Base-by-base conservation (phyloP, 2,329 filamentous ascomycete genomes). In the Colletotrichum spaethianum region DNA sequence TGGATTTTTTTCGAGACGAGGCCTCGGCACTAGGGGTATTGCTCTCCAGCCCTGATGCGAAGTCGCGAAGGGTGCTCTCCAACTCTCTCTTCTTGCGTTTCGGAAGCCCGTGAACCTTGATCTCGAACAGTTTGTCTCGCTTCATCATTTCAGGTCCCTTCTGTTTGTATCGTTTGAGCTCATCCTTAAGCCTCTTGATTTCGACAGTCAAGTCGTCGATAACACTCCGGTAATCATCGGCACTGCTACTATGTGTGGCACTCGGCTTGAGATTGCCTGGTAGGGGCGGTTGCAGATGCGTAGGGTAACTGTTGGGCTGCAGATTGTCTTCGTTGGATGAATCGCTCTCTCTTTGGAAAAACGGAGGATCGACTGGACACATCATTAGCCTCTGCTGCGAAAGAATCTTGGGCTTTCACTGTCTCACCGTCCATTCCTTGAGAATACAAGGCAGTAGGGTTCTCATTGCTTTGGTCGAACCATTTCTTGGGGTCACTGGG, bases 151-250 rank as follows among this genome's bases (percentile, higher is more conserved):
- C 87, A 23, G 91, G 90, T 1, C 92, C 90, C 33, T 89, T 83
- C 74, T 90, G 91, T 79, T 93, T 92, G 73, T 93, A 93, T 64
- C 89, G 91, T 76, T 89, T 92, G 66, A 97, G 77, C 76, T 91
- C 90, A 75, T 92, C 91, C 82, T 92, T 95, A 73, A 97, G 80
- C 63, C 90, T 92, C 79, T 94, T 93, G 79, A 96, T 97, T 78
- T 95, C 93, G 33, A 97, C 85, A 0, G 94, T 97, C 70, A 97
- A 82, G 78, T 97, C 94, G 77, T 97, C 94, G 59, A 97, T 97
- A 20, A 97, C 93, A 75, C 93, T 93, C 57, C 94, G 88, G 72
- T 91, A 95, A 67, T 95, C 94, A 68, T 93, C 93, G 36, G 89
- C 90, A 62, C 91, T 92, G 78, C 90, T 93, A 77, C 82, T 89